A percentile compares a stretch with the other conserved stretches of the same genome.
Evolutionary conservation across 2,329 filamentous ascomycete genomes (phyloP).

Genomic region (Hymenoscyphus repandus): DNA sequence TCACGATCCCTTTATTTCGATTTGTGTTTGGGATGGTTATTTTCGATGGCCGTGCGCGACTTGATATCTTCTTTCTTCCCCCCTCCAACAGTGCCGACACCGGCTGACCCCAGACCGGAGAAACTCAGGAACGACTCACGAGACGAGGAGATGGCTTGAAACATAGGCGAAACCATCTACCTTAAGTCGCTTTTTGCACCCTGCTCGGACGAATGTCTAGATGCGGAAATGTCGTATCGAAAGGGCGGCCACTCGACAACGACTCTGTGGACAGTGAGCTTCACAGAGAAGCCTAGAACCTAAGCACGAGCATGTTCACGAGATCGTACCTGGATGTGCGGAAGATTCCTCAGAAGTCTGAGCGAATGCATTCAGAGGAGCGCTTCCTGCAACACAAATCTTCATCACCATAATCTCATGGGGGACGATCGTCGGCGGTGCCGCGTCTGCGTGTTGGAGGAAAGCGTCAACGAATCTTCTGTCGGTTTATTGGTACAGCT

Average conservation of each 20-base stretch:
- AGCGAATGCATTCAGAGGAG: no score
- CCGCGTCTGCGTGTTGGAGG: background rate
- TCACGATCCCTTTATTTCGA: background rate
- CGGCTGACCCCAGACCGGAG: background rate
- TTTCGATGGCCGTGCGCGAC: background rate
- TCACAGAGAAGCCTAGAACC: no score
- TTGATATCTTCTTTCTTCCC: no score
- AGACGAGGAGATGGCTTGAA: slow-evolving; percentile 9
- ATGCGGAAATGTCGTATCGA: slow-evolving; percentile 3
- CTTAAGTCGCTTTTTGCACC: slow-evolving; percentile 1
- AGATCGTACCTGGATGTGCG: slow-evolving; percentile 16
- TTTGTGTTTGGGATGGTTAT: background rate
- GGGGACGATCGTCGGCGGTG: background rate
- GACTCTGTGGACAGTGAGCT: no score
- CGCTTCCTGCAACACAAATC: no score
- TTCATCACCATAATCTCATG: background rate
- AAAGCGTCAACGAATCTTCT: background rate
- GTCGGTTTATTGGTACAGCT: background rate
- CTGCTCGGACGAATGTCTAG: slow-evolving; percentile 10
- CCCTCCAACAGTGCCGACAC: no score
- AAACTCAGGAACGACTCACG: background rate
- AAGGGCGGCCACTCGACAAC: background rate
- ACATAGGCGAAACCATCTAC: slow-evolving; percentile 18
- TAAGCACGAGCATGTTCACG: background rate
- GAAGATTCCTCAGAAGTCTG: slow-evolving; percentile 3